Percentiles rank a stretch among this genome's conserved stretches.
Conservation (phyloP, 371 early-diverging fungal species). For the Apophysomyces sp. region DNA sequence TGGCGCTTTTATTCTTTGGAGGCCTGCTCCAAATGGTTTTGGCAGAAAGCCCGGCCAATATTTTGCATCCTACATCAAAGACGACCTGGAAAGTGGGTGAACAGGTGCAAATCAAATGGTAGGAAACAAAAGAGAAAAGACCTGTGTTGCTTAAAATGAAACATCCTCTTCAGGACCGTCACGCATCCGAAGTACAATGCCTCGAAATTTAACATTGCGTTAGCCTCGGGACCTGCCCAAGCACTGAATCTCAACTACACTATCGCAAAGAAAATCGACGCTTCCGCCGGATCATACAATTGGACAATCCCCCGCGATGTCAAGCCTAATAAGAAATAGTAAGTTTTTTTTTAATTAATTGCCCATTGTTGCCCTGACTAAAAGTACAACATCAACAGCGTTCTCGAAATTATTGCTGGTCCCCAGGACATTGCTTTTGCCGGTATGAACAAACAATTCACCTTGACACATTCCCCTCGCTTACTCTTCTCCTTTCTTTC, state of each 20-base stretch:
- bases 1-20: too few species aligned
- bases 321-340: conserved; percentile 37
- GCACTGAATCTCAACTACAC: conserved; percentile 32
- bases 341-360: conserved; percentile 1
- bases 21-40: conserved; percentile 15
- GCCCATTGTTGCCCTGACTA: not conserved
- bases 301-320: conserved; percentile 38
- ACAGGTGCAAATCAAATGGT: conserved; percentile 43
- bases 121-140: conserved; percentile 6
- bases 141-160: not conserved
- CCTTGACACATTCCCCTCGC: too few species aligned
- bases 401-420: conserved; percentile 41
- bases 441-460: conserved; percentile 22
- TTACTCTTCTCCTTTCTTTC: too few species aligned
- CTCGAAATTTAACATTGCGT: conserved; percentile 28
- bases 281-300: conserved; percentile 27
- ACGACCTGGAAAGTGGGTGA: conserved; percentile 31
- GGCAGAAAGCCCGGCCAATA: conserved; percentile 15
- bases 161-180: not conserved
- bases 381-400: conserved; percentile 17
- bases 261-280: conserved; percentile 34
- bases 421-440: conserved; percentile 44
- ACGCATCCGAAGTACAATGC: not conserved
- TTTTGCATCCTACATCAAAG: conserved; percentile 26
- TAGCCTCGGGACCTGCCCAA: conserved; percentile 45